Evolutionary conservation across 305 asterid species (phyloP), one percentile per base, ranked within the genome.

Genomic region (Solanum hybrid): DNA sequence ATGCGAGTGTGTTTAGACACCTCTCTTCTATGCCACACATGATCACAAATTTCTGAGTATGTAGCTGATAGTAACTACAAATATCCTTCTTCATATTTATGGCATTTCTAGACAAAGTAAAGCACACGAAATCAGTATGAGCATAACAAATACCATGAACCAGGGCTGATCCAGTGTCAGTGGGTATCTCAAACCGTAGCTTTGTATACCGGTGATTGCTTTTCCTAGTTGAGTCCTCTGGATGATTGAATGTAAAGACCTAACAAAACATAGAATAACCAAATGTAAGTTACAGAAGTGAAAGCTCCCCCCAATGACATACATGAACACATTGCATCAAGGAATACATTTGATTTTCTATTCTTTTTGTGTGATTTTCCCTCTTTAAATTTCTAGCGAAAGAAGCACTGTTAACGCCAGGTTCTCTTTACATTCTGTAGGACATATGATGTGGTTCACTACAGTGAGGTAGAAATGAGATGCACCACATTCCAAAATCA

Each of bases 171-270:
- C 99, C 99, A 89, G 98, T 95, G 91, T 97, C 98, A 4, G 86
- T 73, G 10, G 98, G 94, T 86, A 97, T 92, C 89, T 95, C 95
- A 91, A 97, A 97, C 69, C 40, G 90, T 84, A 97, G 98, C 94
- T 95, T 96, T 89, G 88, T 94, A 86, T 95, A 96, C 36, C 98
- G 98, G 88, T 96, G 94, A 91, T 98, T 98, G 94, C 93, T 94
- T 32, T 93, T 90, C 76, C 93, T 93, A 72, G 94, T 27, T n/a
- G 97, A 92, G 92, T 78, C 40, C 81, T 93, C 94, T 51, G 99
- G 99, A 93, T 98, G 99, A 88, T 86, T 92, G 90, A 98, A 98
- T 81, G 97, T 95, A 92, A 96, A 98, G 86, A 96, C 99, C 99
- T 98, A 87, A 87, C 88, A 31, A 91, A 91, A 90, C 29, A 93